These are phyloP conservation scores for Dactylellina leptospora DNA, from an alignment of 2,329 filamentous ascomycete species.

Conservation along the genomic window DNA sequence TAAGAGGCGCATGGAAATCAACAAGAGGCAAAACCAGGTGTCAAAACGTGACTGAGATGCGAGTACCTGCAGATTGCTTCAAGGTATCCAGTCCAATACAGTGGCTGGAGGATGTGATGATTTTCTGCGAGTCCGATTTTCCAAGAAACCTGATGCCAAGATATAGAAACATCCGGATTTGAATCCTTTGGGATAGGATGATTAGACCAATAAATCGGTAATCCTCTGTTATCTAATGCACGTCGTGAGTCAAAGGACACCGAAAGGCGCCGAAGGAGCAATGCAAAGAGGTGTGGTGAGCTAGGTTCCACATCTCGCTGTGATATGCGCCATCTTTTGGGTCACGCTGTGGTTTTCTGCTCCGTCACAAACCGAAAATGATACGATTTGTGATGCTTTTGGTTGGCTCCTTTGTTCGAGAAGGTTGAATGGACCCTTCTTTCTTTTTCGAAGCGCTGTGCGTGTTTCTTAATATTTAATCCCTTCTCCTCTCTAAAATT, in stretches of 20 bases:
- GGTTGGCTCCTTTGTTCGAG: constrained; percentile 44
- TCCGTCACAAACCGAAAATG: constrained; percentile 49
- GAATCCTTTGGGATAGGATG: constrained; percentile 39
- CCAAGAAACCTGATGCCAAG: constrained; percentile 2
- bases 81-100: neutral
- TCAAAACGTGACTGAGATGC: constrained; percentile 34
- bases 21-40: constrained; percentile 23
- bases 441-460: neutral
- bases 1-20: constrained; percentile 21
- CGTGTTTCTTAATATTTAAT: neutral
- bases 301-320: constrained; percentile 26
- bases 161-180: constrained; percentile 11
- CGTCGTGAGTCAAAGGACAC: constrained; percentile 46
- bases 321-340: constrained; percentile 52
- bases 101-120: neutral
- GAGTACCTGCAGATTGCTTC: constrained; percentile 38
- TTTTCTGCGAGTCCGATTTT: constrained; percentile 4
- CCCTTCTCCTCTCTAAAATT: constrained; percentile 12
- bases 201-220: constrained; percentile 44
- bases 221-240: constrained; percentile 51
- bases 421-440: constrained; percentile 35
- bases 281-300: neutral
- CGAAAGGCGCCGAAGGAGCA: constrained; percentile 22
- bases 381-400: constrained; percentile 27
- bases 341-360: constrained; percentile 19